Evolutionary conservation across 768 basidiomycete genomes (phyloP).

Genomic region (Daedaleopsis nitida): DNA sequence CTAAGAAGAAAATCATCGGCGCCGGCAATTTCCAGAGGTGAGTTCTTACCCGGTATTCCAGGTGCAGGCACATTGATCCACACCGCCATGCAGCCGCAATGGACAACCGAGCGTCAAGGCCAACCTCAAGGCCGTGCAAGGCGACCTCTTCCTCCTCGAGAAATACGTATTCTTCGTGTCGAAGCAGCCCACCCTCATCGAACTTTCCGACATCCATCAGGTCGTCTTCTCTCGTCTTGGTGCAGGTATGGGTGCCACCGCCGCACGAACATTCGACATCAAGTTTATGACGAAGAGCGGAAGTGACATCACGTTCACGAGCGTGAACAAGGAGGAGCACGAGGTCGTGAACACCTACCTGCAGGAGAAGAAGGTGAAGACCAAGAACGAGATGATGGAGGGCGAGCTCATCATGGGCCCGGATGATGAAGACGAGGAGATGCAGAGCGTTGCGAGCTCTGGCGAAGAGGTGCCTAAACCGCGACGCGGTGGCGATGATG

Average conservation of each 20-base stretch:
- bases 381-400: slow-evolving; percentile 96
- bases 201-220: slow-evolving; percentile 86
- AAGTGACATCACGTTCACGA: slow-evolving; percentile 86
- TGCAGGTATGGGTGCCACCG: slow-evolving; percentile 75
- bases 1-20: slow-evolving; percentile 89
- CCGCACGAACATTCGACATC: slow-evolving; percentile 92
- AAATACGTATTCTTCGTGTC: slow-evolving; percentile 98
- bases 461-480: slow-evolving; percentile 60
- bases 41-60: slow-evolving; percentile 13
- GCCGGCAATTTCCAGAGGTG: slow-evolving; percentile 86
- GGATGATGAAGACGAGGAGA: slow-evolving; percentile 78
- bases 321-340: slow-evolving; percentile 95
- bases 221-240: slow-evolving; percentile 94
- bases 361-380: slow-evolving; percentile 85
- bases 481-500: slow-evolving; percentile 62
- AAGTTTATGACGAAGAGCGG: slow-evolving; percentile 85
- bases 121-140: slow-evolving; percentile 94
- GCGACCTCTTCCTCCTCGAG: slow-evolving; percentile 96
- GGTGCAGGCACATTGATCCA: neutral
- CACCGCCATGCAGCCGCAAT: slow-evolving; percentile 57
- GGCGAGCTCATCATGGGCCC: slow-evolving; percentile 73
- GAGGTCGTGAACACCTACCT: slow-evolving; percentile 84
- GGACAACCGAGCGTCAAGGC: slow-evolving; percentile 96
- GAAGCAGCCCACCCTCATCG: slow-evolving; percentile 89
- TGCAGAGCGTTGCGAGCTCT: slow-evolving; percentile 78